phyloP scores from a whole-genome alignment of 306 rosid genomes.

The Erythrophleum fordii region DNA sequence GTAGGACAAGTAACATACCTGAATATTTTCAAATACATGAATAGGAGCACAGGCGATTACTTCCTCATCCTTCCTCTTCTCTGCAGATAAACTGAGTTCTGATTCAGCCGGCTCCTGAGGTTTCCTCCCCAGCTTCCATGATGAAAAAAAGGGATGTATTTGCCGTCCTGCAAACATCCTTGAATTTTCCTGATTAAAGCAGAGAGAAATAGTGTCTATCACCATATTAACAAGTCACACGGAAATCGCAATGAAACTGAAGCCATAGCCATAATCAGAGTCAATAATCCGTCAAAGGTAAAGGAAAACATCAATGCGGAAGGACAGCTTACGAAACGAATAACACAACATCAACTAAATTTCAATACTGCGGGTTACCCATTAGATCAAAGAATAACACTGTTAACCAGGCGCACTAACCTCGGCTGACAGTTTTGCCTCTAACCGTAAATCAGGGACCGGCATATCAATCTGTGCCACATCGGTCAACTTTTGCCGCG shows the following conservation, averaged over 20 bases:
- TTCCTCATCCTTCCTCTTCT: constrained; percentile 34
- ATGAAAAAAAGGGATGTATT: constrained; percentile 77
- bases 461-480: constrained; percentile 27
- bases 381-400: background rate
- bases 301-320: background rate
- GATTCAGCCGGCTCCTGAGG: constrained; percentile 44
- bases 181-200: constrained; percentile 67
- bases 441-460: constrained; percentile 65
- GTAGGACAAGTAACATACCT: constrained; percentile 47
- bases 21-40: constrained; percentile 71
- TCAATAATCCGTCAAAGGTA: background rate
- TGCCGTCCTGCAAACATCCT: constrained; percentile 69
- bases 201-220: constrained; percentile 15
- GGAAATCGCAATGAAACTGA: background rate
- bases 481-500: background rate
- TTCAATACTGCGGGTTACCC: background rate
- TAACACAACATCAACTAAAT: background rate
- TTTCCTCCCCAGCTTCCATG: constrained; percentile 55
- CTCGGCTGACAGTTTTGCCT: constrained; percentile 75
- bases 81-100: constrained; percentile 25
- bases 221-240: background rate
- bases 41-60: constrained; percentile 48
- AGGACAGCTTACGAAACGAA: background rate
- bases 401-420: constrained; percentile 46
- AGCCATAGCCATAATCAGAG: background rate